Base-by-base conservation (phyloP, 2,329 filamentous ascomycete species). In the Botrytis elliptica region DNA sequence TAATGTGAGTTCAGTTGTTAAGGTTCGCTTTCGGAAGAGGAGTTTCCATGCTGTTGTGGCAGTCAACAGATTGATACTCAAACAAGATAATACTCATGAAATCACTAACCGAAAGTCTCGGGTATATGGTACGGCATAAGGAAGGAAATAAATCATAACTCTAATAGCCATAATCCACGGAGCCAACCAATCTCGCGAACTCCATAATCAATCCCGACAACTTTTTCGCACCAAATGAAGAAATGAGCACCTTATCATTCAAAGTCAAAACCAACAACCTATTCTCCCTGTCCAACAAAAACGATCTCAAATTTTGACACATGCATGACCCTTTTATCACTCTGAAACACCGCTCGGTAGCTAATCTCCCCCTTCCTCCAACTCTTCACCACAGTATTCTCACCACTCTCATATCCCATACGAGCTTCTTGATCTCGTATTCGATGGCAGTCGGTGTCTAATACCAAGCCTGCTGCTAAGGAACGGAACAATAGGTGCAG, bases 401-500 rank as follows among this genome's bases (percentile, higher is more conserved):
- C 18, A 29, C 25, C 16, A 29, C 16, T 22, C 14, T 67, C 22
- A 40, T 67, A 14, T 40, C 36, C 25, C 33, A 55, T 42, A 9
- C 18, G 14, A 8, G 2, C 20, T 16, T 16, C 3, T 42, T 33
- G 10, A 36, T 18, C 22, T 38, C 25, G 14, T 68, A 22, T 42
- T 57, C 18, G 49, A 68, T 9, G 6, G 29, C 18, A 42, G 16
- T 16, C 9, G 40, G 38, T 42, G 16, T 55, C 38, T 57, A 29
- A 33, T 57, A 57, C 36, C 25, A 68, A 42, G 46, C 16, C n/a
- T 29, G 3, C 25, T 44, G 14, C 60, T 1, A 20, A 25, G 44
- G 10, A 33, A 44, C 3, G 5, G 8, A 46, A 20, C n/a, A n/a
- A 42, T 74, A 78, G 18, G 38, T 44, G 16, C 62, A 29, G 46